These are phyloP conservation scores for Helianthus annuus DNA, from an alignment of 129 eudicot genomes.

Conservation along the genomic window HanXRQr2.0-SUNRISE NC_035445.2:130140685-130141184, in stretches of 20 bases:
- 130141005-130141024: constrained; percentile 98
- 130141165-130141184: constrained; percentile 99
- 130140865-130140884: neutral
- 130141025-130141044: constrained; percentile 89
- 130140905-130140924: neutral
- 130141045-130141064: constrained; percentile 59
- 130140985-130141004: constrained; percentile 99
- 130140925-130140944: neutral
- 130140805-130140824: neutral
- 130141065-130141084: constrained; percentile 69
- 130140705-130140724: neutral
- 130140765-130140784: neutral
- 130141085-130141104: constrained; percentile 75
- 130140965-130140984: constrained; percentile 94
- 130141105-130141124: constrained; percentile 82
- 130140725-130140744: neutral
- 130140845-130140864: constrained; percentile 6
- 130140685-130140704: neutral
- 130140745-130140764: constrained; percentile 3
- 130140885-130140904: constrained; percentile 21
- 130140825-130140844: constrained; percentile 1
- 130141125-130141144: constrained; percentile 89
- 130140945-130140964: constrained; percentile 29
- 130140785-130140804: neutral
- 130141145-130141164: constrained; percentile 93